Evolutionary conservation across 768 basidiomycete species (phyloP).

Genomic region (Candolleomyces efflorescens): DNA sequence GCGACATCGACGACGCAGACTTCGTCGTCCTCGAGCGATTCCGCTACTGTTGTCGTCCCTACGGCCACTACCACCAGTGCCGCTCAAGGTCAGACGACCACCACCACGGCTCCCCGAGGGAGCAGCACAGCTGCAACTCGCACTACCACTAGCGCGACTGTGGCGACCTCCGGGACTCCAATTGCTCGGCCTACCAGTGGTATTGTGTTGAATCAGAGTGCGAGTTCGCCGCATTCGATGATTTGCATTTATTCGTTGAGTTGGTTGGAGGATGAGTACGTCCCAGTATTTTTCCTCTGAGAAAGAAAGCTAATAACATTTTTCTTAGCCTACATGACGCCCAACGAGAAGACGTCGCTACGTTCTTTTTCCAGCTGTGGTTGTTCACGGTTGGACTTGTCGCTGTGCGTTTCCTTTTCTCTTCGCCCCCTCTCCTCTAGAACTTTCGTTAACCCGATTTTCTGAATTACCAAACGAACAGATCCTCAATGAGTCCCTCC

Average conservation of each 20-base stretch:
- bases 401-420: conserved; percentile 30
- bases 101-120: neutral
- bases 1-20: too few species aligned
- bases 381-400: conserved; percentile 39
- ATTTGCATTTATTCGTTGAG: conserved; percentile 38
- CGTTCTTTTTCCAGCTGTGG: conserved; percentile 44
- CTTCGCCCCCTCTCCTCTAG: neutral
- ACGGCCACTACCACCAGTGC: neutral
- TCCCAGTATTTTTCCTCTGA: neutral
- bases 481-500: conserved; percentile 49
- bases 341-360: conserved; percentile 45
- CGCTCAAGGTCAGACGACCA: neutral
- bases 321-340: conserved; percentile 29
- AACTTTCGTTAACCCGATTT: neutral
- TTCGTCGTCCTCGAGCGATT: too few species aligned
- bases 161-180: neutral
- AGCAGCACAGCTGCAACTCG: neutral
- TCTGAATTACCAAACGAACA: conserved; percentile 11
- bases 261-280: conserved; percentile 45
- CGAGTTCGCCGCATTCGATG: neutral
- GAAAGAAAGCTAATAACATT: neutral
- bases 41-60: neutral
- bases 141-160: neutral
- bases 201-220: neutral
- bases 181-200: neutral